Percentiles rank a stretch among this genome's conserved stretches.
Evolutionary conservation across 164 flowering plant species (phyloP).

Genomic region (Aristolochia californica): DNA sequence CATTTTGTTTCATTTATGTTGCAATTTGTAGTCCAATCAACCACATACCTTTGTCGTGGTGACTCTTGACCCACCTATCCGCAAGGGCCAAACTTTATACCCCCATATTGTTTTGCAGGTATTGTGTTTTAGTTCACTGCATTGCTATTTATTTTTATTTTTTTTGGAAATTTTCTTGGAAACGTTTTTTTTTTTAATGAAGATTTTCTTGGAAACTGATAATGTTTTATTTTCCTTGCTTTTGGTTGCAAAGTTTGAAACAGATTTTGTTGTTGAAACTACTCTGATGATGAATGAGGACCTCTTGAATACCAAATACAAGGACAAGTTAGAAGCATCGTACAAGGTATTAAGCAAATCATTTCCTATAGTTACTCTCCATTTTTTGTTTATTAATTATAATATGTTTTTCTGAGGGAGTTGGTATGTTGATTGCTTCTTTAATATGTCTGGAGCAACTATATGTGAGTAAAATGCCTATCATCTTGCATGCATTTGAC

Average conservation of each 20-base stretch:
- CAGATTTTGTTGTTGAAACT: conserved; percentile 66
- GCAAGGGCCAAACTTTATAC: conserved; percentile 95
- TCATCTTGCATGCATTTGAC: no score
- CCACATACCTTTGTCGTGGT: conserved; percentile 92
- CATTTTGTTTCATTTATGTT: conserved; percentile 5
- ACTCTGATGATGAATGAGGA: conserved; percentile 59
- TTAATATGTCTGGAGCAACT: no score
- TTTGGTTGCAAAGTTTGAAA: conserved; percentile 60
- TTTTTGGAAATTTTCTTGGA: no score
- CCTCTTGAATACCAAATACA: conserved; percentile 62
- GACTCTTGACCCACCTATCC: conserved; percentile 94
- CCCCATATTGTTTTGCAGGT: conserved; percentile 99
- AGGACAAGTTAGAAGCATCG: conserved; percentile 67
- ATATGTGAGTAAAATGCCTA: no score
- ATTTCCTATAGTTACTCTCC: neutral
- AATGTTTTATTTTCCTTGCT: neutral
- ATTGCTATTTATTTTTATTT: neutral
- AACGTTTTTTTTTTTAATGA: no score
- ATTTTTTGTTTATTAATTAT: neutral
- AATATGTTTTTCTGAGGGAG: no score
- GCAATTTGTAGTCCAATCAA: conserved; percentile 66
- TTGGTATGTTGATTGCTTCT: no score
- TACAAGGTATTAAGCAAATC: conserved; percentile 50
- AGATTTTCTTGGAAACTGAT: neutral
- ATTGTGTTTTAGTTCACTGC: conserved; percentile 5